Conservation (phyloP, 805 yeast species). For the Saturnispora zaruensis region DNA sequence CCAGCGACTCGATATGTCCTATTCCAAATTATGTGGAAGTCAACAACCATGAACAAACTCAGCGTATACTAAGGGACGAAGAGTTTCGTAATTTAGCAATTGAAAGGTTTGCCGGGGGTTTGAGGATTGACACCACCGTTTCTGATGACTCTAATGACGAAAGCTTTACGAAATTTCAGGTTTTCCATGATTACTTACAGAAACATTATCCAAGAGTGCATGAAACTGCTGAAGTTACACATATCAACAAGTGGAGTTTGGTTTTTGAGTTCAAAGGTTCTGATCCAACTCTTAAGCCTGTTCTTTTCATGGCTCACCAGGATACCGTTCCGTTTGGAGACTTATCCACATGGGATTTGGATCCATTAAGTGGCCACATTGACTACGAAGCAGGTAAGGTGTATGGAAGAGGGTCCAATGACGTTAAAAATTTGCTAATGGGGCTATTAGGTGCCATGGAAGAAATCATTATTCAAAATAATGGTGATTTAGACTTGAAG, state of each 20-base stretch:
- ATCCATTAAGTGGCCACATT: conserved; percentile 50
- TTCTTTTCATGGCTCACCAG: conserved; percentile 66
- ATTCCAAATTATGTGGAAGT: conserved; percentile 26
- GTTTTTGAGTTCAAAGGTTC: conserved; percentile 58
- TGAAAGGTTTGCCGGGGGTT: conserved; percentile 38
- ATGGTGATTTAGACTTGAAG: conserved; percentile 34
- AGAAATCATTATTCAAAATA: conserved; percentile 37
- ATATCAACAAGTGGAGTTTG: conserved; percentile 55
- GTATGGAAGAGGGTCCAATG: conserved; percentile 74
- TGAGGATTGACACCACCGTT: conserved; percentile 44
- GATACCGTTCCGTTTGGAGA: conserved; percentile 75
- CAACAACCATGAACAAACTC: conserved; percentile 12
- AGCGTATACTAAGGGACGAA: conserved; percentile 28
- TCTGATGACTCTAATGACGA: conserved; percentile 15
- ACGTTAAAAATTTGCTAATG: conserved; percentile 62
- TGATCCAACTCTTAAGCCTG: conserved; percentile 44
- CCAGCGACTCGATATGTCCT: conserved; percentile 34
- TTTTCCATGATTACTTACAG: conserved; percentile 16
- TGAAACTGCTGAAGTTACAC: conserved; percentile 36
- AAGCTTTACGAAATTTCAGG: conserved; percentile 18
- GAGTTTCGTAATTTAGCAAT: conserved; percentile 31
- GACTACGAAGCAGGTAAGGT: conserved; percentile 54
- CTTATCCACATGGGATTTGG: conserved; percentile 49
- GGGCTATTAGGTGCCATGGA: conserved; percentile 62
- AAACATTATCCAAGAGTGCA: conserved; percentile 45